Base-by-base conservation (phyloP, 2,329 filamentous ascomycete species). In the Diplodia mutila region DNA sequence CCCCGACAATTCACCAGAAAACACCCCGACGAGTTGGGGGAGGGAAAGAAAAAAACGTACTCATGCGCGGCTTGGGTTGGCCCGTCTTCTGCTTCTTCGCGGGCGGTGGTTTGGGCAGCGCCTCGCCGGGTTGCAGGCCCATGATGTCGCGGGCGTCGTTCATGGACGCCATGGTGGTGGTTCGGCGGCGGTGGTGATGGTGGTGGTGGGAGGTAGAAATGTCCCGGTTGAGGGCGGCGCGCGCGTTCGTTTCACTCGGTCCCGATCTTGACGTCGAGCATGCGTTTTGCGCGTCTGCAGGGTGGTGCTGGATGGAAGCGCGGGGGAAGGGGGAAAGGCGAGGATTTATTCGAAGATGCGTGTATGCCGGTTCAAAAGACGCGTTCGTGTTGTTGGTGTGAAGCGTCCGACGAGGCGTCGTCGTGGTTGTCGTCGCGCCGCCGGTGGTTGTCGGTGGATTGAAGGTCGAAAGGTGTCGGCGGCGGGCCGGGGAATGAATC, bases 61-160 rank as follows among this genome's bases (percentile, higher is more conserved):
- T 66, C 9, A 55, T 67, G 14, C 48, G 27, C 48, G 55, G 66
- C 23, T 67, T 67, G 16, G 55, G 34, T 21, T 34, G 52, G 25
- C 39, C 12, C 27, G 69, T 57, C 66, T 69, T 69, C 48, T 69
- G 61, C 52, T 67, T 67, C 52, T 70, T 71, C 21, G 64, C 27
- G 11, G 63, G 61, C 57, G 53, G 66, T 2, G 39, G 52, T 52
- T 48, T 70, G 46, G 23, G 55, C 66, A 61, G 61, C 42, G 32
- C 61, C 21, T 54, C 57, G 25, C 53, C 57, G 65, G 52, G 65
- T 52, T 66, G 51, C 23, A 72, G 51, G 61, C 70, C 70, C 67
- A 72, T 68, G 61, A 72, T 68, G 46, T 72, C 70, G 39, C 63
- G 69, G 55, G 71, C 67, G 64, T 72, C 70, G 65, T 70, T 70